A percentile compares a stretch with the other conserved stretches of the same genome.
Evolutionary conservation across 225 moss, liverwort and hornwort genomes (phyloP).

Genomic region (Neckera pumila): DNA sequence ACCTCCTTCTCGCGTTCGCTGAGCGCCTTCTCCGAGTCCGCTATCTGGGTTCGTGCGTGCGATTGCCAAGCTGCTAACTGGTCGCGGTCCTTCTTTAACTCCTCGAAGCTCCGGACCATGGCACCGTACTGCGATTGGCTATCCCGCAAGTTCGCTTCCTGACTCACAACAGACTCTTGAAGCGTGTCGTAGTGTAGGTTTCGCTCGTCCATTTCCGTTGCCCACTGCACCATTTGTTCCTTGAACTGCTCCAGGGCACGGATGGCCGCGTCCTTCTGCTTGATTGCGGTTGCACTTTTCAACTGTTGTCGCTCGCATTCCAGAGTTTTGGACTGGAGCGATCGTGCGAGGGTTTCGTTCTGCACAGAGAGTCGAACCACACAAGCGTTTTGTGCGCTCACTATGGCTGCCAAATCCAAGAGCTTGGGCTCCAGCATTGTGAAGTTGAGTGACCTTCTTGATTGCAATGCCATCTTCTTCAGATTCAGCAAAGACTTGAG

Average conservation of each 20-base stretch:
- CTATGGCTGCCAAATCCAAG: conserved; percentile 33
- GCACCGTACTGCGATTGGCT: conserved; percentile 13
- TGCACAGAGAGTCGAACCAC: conserved; percentile 47
- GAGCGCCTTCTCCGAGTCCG: conserved; percentile 21
- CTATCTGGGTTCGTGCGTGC: conserved; percentile 29
- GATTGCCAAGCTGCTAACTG: conserved; percentile 30
- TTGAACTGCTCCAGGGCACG: conserved; percentile 45
- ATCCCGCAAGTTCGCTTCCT: conserved; percentile 24
- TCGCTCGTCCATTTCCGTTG: conserved; percentile 51
- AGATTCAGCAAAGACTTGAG: conserved; percentile 38
- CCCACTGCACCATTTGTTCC: conserved; percentile 48
- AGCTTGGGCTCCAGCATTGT: conserved; percentile 39
- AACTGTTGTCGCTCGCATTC: conserved; percentile 18
- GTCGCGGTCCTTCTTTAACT: conserved; percentile 24
- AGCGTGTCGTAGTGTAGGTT: conserved; percentile 18
- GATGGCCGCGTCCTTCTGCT: conserved; percentile 38
- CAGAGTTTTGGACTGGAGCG: conserved; percentile 13
- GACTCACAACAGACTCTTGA: conserved; percentile 8
- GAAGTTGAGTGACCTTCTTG: conserved; percentile 19
- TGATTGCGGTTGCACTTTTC: conserved; percentile 6
- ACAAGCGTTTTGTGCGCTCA: conserved; percentile 39
- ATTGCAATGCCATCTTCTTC: conserved; percentile 26
- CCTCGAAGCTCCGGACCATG: conserved; percentile 17
- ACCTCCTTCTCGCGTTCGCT: conserved; percentile 39
- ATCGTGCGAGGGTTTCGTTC: conserved; percentile 35